These are phyloP conservation scores for Mrakia blollopis DNA, from an alignment of 768 basidiomycete species.

Conservation along the genomic window DNA sequence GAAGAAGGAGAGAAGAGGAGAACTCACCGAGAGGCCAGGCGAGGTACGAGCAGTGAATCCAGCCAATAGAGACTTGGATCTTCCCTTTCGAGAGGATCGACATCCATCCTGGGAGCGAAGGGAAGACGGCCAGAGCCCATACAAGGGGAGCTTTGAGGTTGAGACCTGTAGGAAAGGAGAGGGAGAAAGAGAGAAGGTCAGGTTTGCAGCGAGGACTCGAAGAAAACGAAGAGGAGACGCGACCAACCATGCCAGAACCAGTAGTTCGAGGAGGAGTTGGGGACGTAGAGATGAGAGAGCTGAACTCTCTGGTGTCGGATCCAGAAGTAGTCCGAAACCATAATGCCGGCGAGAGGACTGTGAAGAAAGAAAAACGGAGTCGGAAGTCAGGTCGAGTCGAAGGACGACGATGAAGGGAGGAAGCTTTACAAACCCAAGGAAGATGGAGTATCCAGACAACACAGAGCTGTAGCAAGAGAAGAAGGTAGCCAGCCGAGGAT, in stretches of 20 bases:
- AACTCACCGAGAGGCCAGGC: slow-evolving; percentile 26
- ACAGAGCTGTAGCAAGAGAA: slow-evolving; percentile 28
- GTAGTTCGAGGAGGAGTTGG: slow-evolving; percentile 12
- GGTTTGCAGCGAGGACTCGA: neutral
- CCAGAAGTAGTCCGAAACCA: slow-evolving; percentile 31
- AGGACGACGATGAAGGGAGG: slow-evolving; percentile 11
- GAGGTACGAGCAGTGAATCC: slow-evolving; percentile 23
- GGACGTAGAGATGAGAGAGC: slow-evolving; percentile 25
- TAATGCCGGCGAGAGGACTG: slow-evolving; percentile 22
- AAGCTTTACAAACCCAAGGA: slow-evolving; percentile 26
- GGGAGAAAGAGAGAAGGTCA: neutral
- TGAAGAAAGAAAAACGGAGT: slow-evolving; percentile 32
- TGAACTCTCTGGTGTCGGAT: slow-evolving; percentile 14
- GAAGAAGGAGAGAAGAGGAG: too few relatives aligned
- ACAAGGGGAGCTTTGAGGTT: slow-evolving; percentile 20
- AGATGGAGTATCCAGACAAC: slow-evolving; percentile 35
- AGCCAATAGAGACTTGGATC: slow-evolving; percentile 3
- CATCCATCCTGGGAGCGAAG: slow-evolving; percentile 26
- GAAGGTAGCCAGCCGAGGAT: neutral
- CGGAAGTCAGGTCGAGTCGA: neutral
- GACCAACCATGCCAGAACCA: slow-evolving; percentile 32
- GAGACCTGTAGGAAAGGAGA: neutral
- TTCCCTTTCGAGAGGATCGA: slow-evolving; percentile 4
- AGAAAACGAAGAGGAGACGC: neutral
- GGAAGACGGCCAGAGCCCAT: slow-evolving; percentile 27